phyloP scores from a whole-genome alignment of 768 basidiomycete genomes.

The Pleurotus tuoliensis region DNA sequence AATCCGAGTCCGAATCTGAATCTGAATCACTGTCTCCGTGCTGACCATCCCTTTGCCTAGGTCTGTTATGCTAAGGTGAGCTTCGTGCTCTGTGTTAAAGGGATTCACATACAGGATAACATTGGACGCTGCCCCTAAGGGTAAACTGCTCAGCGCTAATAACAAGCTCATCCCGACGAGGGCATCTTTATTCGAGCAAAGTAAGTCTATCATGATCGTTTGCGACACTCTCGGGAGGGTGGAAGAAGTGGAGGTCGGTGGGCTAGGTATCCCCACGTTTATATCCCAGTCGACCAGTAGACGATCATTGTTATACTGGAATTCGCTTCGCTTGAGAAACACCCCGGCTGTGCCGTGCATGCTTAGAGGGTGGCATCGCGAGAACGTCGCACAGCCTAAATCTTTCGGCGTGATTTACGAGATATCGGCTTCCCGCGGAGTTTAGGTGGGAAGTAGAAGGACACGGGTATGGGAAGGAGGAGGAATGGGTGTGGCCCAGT shows the following conservation, averaged over 20 bases:
- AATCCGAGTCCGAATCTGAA: conserved; percentile 10
- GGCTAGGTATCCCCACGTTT: too few relatives aligned
- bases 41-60: neutral
- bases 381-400: neutral
- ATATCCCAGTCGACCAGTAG: too few relatives aligned
- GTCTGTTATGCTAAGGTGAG: neutral
- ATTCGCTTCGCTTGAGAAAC: neutral
- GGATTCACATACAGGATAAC: neutral
- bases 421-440: neutral
- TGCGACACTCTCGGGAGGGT: neutral
- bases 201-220: neutral
- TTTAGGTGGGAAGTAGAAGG: conserved; percentile 3
- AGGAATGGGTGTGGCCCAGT: neutral
- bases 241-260: too few relatives aligned
- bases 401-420: neutral
- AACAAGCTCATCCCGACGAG: neutral
- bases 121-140: neutral
- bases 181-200: neutral
- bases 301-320: too few relatives aligned
- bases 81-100: too few relatives aligned
- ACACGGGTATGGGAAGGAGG: neutral
- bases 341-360: neutral
- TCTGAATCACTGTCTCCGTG: conserved; percentile 13
- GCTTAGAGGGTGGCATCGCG: neutral
- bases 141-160: neutral